Base-by-base conservation (phyloP, 352 stramenopile genomes). In the Phytophthora constricta region DNA sequence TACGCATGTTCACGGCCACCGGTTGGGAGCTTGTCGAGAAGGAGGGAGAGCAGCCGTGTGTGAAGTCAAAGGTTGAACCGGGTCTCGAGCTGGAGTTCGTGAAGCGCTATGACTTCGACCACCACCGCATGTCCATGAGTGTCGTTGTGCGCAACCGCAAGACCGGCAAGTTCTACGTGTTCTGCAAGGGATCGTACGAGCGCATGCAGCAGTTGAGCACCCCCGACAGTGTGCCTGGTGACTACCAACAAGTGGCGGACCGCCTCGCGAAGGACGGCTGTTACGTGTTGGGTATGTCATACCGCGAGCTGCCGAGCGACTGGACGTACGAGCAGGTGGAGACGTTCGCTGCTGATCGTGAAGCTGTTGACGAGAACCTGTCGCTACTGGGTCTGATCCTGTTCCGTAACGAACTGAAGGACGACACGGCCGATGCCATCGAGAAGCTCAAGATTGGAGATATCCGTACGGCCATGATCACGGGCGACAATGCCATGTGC, bases 51-150 rank as follows among this genome's bases (percentile, higher is more conserved):
- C 57, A 66, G 49, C 54, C 62, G 46, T 56, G 20, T 11, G 55
- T 70, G 9, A 43, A 57, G 61, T 75, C 53, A 11, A 47, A 48
- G 16, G 31, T 34, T 26, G 54, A 74, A 45, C 41, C 49, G 46
- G 23, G 25, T 43, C n/a, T 70, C 62, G 48, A 50, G 58, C 67
- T 89, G 17, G 65, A 78, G 50, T 72, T 94, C 25, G 34, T 95
- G 20, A 90, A 93, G 69, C 72, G 77, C 25, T 94, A 88, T 68
- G 84, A 93, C 48, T 96, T 96, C 64, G 86, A 95, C 63, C 80
- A 91, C 71, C 68, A 87, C 58, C 77, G 77, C 33, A 92, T 91
- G 81, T 90, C 81, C 42, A 90, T 94, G 70, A 91, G 76, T 56
- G 87, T 95, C 13, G 72, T 96, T 46, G 77, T 94, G 45, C 62